These are phyloP conservation scores for Batrachochytrium dendrobatidis DNA, from an alignment of 371 early-diverging fungal species.

Conservation along the genomic window DNA sequence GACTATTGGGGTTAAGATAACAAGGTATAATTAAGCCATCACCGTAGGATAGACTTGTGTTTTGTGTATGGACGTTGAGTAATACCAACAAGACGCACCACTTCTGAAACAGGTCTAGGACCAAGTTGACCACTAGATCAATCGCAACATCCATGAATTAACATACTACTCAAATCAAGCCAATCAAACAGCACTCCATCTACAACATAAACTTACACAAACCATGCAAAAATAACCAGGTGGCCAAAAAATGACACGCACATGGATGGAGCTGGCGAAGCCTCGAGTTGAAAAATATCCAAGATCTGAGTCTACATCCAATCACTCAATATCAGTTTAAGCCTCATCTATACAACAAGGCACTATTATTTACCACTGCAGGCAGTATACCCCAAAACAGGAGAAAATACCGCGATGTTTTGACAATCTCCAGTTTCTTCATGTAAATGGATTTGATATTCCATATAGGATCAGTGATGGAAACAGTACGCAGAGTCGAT, in stretches of 20 bases:
- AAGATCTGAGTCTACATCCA: neutral
- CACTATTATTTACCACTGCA: neutral
- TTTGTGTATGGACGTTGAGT: too few relatives aligned
- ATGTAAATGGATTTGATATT: neutral
- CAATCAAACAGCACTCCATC: too few relatives aligned
- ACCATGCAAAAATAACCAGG: neutral
- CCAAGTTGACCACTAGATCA: too few relatives aligned
- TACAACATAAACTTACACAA: neutral
- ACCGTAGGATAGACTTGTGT: too few relatives aligned
- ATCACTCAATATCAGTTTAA: neutral
- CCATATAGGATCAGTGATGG: too few relatives aligned
- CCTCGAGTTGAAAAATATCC: neutral
- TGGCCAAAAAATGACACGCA: neutral
- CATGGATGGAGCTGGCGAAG: neutral
- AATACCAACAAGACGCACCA: too few relatives aligned
- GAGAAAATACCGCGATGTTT: neutral
- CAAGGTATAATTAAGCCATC: too few relatives aligned
- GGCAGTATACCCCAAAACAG: slow-evolving; percentile 1
- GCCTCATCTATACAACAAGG: neutral
- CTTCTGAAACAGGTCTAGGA: too few relatives aligned
- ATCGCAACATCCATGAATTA: too few relatives aligned
- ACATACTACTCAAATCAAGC: too few relatives aligned
- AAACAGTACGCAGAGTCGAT: too few relatives aligned
- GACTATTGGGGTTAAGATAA: too few relatives aligned
- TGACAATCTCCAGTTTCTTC: neutral